phyloP scores from a whole-genome alignment of 257 asterid genomes.

The Fraxinus americana region DNA sequence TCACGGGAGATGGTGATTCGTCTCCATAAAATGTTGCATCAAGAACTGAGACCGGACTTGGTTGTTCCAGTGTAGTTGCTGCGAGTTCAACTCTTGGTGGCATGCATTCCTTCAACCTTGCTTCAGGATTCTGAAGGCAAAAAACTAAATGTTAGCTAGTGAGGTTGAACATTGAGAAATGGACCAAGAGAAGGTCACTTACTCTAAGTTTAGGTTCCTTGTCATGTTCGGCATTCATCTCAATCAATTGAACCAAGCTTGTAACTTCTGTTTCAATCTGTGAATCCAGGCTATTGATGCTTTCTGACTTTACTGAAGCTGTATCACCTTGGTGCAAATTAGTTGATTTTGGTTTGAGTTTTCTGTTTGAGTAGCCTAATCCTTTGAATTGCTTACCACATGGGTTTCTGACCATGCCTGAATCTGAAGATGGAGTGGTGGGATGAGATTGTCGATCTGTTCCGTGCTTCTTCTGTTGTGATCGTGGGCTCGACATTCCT shows the following conservation, averaged over 20 bases:
- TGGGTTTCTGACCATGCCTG: slow-evolving; percentile 39
- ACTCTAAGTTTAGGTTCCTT: slow-evolving; percentile 45
- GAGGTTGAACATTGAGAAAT: slow-evolving; percentile 12
- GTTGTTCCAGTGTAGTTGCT: slow-evolving; percentile 66
- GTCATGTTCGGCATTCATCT: slow-evolving; percentile 35
- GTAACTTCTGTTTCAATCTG: slow-evolving; percentile 63
- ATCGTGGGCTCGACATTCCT: slow-evolving; percentile 60
- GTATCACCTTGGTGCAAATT: slow-evolving; percentile 62
- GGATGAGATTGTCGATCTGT: slow-evolving; percentile 38
- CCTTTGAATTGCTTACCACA: slow-evolving; percentile 39
- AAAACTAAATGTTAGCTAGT: slow-evolving; percentile 31
- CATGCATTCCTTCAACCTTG: slow-evolving; percentile 44
- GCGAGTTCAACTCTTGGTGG: slow-evolving; percentile 43
- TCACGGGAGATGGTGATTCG: slow-evolving; percentile 90
- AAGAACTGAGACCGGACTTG: slow-evolving; percentile 95
- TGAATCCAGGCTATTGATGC: slow-evolving; percentile 69
- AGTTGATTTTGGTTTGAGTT: slow-evolving; percentile 39
- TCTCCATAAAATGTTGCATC: slow-evolving; percentile 69
- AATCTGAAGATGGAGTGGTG: slow-evolving; percentile 42
- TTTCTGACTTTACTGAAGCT: slow-evolving; percentile 70
- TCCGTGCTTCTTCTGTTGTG: slow-evolving; percentile 41
- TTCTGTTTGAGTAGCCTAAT: slow-evolving; percentile 42
- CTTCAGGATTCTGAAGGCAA: slow-evolving; percentile 49
- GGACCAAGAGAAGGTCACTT: slow-evolving; percentile 21
- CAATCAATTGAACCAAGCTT: slow-evolving; percentile 41